Percentiles rank a stretch among this genome's conserved stretches.
Conservation (phyloP, 768 basidiomycete species). For the Rhizopogon sp. region DNA sequence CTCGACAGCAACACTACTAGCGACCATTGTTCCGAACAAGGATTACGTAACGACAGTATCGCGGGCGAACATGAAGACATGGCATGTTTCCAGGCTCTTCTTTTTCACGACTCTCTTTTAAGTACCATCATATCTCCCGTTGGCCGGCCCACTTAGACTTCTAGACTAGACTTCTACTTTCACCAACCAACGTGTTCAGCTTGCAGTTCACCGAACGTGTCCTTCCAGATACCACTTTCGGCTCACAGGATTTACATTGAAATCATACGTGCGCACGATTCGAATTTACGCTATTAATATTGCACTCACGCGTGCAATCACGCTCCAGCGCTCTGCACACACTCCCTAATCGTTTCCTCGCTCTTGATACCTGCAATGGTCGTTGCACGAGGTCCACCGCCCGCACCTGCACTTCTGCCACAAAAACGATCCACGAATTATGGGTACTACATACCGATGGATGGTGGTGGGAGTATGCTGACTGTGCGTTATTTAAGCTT, state of each 20-base stretch:
- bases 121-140: not conserved
- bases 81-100: not conserved
- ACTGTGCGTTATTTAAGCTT: constrained; percentile 46
- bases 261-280: not conserved
- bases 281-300: not conserved
- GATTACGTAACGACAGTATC: not conserved
- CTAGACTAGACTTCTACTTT: not conserved
- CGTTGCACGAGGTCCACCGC: constrained; percentile 1
- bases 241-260: not conserved
- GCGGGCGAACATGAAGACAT: not conserved
- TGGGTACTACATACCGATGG: constrained; percentile 58
- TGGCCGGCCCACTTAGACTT: not conserved
- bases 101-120: not conserved
- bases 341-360: constrained; percentile 5
- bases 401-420: constrained; percentile 4
- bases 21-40: not conserved
- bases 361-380: constrained; percentile 10
- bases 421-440: constrained; percentile 18
- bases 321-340: not conserved
- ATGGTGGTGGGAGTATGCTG: constrained; percentile 61
- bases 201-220: not conserved
- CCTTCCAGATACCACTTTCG: not conserved
- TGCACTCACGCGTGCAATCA: not conserved
- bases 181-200: not conserved
- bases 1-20: too few species aligned